Conservation (phyloP, 176 grass and related monocot species). For the Tillandsia leiboldiana region DNA sequence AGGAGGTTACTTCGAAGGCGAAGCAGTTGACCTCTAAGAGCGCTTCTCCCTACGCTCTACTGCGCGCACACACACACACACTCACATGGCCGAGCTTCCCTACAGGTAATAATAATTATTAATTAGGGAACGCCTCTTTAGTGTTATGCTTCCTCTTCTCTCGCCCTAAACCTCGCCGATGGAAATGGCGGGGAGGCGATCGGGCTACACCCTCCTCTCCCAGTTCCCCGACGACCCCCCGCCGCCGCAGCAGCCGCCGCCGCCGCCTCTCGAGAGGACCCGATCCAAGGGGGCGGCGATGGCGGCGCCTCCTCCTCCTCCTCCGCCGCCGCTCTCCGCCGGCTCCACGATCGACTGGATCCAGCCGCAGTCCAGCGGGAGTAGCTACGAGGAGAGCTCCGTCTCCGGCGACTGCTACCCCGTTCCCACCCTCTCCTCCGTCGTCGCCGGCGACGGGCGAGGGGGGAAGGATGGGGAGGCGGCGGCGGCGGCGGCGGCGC, state of each 20-base stretch:
- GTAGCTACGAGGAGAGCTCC: constrained; percentile 48
- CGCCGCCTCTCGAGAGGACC: constrained; percentile 1
- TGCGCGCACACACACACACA: too few relatives aligned
- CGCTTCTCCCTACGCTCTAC: too few relatives aligned
- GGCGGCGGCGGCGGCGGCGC: neutral
- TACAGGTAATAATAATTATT: too few relatives aligned
- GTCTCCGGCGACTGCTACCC: constrained; percentile 28
- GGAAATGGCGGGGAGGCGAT: constrained; percentile 22
- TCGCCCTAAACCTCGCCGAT: neutral
- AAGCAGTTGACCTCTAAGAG: too few relatives aligned
- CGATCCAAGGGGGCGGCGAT: neutral
- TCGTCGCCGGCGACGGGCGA: constrained; percentile 14
- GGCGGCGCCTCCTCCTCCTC: neutral
- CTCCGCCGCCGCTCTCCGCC: constrained; percentile 1
- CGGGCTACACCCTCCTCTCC: constrained; percentile 27
- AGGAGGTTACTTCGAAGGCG: too few relatives aligned
- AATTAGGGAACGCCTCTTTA: too few relatives aligned
- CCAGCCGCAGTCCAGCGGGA: constrained; percentile 55
- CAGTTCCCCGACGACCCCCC: constrained; percentile 14
- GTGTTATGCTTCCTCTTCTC: too few relatives aligned
- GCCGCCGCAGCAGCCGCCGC: constrained; percentile 9
- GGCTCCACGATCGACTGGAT: constrained; percentile 8
- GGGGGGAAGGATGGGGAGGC: constrained; percentile 8
- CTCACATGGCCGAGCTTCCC: too few relatives aligned
- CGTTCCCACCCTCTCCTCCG: constrained; percentile 22